A percentile compares a stretch with the other conserved stretches of the same genome.
phyloP scores from a whole-genome alignment of 768 basidiomycete genomes.

The Asterophora lycoperdoides region DNA sequence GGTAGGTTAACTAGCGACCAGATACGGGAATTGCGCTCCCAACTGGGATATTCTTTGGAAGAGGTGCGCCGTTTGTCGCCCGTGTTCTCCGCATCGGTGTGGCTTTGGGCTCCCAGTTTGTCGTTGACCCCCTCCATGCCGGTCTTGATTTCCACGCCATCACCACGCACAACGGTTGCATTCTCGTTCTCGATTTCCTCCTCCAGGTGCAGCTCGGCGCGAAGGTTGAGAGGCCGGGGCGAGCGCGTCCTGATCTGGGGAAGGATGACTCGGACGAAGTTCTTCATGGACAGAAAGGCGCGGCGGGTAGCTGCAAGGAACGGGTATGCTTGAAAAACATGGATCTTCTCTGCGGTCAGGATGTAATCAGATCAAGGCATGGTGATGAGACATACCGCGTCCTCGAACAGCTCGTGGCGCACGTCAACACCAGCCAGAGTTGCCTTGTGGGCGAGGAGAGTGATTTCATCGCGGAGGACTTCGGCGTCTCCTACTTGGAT shows the following conservation, averaged over 20 bases:
- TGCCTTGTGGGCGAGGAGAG: slow-evolving; percentile 91
- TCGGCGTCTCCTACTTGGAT: slow-evolving; percentile 94
- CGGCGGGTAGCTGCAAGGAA: slow-evolving; percentile 65
- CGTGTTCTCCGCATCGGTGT: slow-evolving; percentile 10
- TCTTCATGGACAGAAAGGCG: slow-evolving; percentile 65
- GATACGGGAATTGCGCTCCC: slow-evolving; percentile 16
- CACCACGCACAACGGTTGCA: slow-evolving; percentile 66
- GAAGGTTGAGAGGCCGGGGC: slow-evolving; percentile 48
- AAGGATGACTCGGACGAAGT: slow-evolving; percentile 62
- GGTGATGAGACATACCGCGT: slow-evolving; percentile 57
- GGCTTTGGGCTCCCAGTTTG: slow-evolving; percentile 24
- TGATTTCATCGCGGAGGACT: slow-evolving; percentile 91
- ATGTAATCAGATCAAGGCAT: slow-evolving; percentile 7
- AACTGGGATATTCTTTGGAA: slow-evolving; percentile 16
- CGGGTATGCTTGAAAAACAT: slow-evolving; percentile 88
- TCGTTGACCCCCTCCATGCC: slow-evolving; percentile 39
- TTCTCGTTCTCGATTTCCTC: slow-evolving; percentile 67
- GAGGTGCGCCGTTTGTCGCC: slow-evolving; percentile 9
- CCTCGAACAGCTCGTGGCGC: slow-evolving; percentile 84
- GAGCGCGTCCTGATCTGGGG: slow-evolving; percentile 47
- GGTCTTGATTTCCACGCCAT: slow-evolving; percentile 54
- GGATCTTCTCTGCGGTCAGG: slow-evolving; percentile 45
- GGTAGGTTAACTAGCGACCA: slow-evolving; percentile 21
- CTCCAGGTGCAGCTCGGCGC: slow-evolving; percentile 58
- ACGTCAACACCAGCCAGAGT: slow-evolving; percentile 81